Evolutionary conservation across 495 filamentous ascomycete genomes (phyloP).

Genomic region (Amphirosellinia nigrospora): DNA sequence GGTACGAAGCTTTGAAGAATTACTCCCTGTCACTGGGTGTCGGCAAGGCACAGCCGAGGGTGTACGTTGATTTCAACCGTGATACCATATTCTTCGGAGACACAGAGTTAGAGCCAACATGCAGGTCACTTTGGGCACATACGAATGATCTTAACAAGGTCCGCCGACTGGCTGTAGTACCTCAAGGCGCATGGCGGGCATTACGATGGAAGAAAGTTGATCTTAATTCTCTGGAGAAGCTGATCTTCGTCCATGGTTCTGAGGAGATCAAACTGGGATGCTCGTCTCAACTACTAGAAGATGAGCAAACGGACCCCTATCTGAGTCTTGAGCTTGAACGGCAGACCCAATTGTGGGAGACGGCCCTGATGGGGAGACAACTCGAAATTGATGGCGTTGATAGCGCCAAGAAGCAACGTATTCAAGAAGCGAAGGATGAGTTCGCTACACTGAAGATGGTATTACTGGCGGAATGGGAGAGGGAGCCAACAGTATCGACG

Average conservation of each 20-base stretch:
- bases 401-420: conserved; percentile 36
- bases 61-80: conserved; percentile 43
- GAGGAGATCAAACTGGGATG: conserved; percentile 32
- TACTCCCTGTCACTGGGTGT: conserved; percentile 45
- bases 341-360: conserved; percentile 26
- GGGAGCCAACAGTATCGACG: conserved; percentile 34
- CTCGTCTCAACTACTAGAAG: conserved; percentile 33
- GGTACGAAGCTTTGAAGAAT: conserved; percentile 41
- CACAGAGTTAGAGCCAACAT: conserved; percentile 33
- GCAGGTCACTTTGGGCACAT: conserved; percentile 33
- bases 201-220: conserved; percentile 36
- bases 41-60: conserved; percentile 36
- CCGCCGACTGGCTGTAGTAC: conserved; percentile 35
- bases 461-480: conserved; percentile 36
- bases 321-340: conserved; percentile 27
- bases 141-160: conserved; percentile 32
- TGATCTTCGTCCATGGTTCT: conserved; percentile 39
- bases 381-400: background rate
- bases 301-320: conserved; percentile 28
- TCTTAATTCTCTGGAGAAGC: conserved; percentile 31
- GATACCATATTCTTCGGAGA: conserved; percentile 43
- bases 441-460: conserved; percentile 38
- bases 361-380: conserved; percentile 20
- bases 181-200: conserved; percentile 38
- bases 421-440: conserved; percentile 38